Conservation (phyloP, 2,329 filamentous ascomycete genomes). For the Fusarium decemcellulare region DNA sequence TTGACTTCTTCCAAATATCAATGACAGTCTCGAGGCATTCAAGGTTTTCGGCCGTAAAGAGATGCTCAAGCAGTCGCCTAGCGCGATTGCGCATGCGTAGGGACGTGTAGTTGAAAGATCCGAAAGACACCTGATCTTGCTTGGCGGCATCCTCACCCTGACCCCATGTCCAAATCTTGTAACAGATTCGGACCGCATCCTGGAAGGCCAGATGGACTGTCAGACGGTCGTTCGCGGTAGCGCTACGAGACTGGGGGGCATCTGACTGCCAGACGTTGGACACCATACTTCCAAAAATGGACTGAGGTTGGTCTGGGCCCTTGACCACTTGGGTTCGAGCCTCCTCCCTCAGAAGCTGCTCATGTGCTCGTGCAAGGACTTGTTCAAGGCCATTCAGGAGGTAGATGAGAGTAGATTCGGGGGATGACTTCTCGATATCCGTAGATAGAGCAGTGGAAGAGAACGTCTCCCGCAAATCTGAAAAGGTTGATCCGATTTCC, state of each 20-base stretch:
- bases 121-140: slow-evolving; percentile 77
- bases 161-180: slow-evolving; percentile 96
- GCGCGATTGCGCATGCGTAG: slow-evolving; percentile 92
- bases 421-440: slow-evolving; percentile 53
- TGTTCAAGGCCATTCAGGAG: slow-evolving; percentile 95
- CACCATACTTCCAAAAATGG: slow-evolving; percentile 95
- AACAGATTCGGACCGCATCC: slow-evolving; percentile 93
- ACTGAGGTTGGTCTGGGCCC: slow-evolving; percentile 85
- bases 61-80: slow-evolving; percentile 88
- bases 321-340: slow-evolving; percentile 77
- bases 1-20: slow-evolving; percentile 80
- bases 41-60: slow-evolving; percentile 91
- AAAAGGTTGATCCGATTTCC: slow-evolving; percentile 82
- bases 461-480: slow-evolving; percentile 77
- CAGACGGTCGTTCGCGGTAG: slow-evolving; percentile 92
- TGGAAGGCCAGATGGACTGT: slow-evolving; percentile 98
- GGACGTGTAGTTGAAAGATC: slow-evolving; percentile 93
- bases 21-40: slow-evolving; percentile 95
- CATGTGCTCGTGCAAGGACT: slow-evolving; percentile 88
- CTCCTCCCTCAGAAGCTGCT: slow-evolving; percentile 84
- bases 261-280: slow-evolving; percentile 91
- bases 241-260: slow-evolving; percentile 80
- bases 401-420: slow-evolving; percentile 83
- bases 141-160: slow-evolving; percentile 70
- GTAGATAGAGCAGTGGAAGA: slow-evolving; percentile 46